phyloP scores from a whole-genome alignment of 2,329 filamentous ascomycete species.

The Ceratocystis albifundus region DNA sequence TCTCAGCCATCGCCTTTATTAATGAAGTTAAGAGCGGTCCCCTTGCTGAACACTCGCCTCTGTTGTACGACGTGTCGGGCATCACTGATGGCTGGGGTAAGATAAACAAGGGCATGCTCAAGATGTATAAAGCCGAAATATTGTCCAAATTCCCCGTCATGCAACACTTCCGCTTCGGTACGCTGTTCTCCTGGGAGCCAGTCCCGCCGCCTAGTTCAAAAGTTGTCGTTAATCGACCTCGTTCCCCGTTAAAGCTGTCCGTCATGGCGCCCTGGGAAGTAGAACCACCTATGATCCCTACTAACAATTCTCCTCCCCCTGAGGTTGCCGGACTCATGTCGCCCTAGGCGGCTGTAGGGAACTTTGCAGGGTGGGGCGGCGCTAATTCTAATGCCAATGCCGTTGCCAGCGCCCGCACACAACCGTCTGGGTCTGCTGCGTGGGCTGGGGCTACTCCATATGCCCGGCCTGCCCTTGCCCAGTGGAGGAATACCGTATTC shows the following conservation, averaged over 20 bases:
- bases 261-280: too few species aligned
- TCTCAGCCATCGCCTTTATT: conserved; percentile 91
- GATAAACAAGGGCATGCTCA: conserved; percentile 95
- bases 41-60: conserved; percentile 94
- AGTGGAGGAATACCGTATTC: conserved; percentile 33
- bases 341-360: conserved; percentile 9
- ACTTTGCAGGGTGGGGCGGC: background rate
- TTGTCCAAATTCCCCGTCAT: conserved; percentile 94
- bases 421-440: conserved; percentile 30
- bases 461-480: conserved; percentile 29
- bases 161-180: conserved; percentile 85
- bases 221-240: too few species aligned
- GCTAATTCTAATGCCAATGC: background rate
- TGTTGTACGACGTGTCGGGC: conserved; percentile 87
- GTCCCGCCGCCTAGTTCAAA: conserved; percentile 46
- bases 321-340: conserved; percentile 28
- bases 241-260: too few species aligned
- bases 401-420: background rate
- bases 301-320: conserved; percentile 24
- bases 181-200: conserved; percentile 63
- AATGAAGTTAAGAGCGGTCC: conserved; percentile 92
- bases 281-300: too few species aligned
- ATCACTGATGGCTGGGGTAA: conserved; percentile 93
- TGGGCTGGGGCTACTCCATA: conserved; percentile 36
- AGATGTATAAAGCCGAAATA: conserved; percentile 98